Base-by-base conservation (phyloP, 345 rosid species). In the Geranium brycei region DNA sequence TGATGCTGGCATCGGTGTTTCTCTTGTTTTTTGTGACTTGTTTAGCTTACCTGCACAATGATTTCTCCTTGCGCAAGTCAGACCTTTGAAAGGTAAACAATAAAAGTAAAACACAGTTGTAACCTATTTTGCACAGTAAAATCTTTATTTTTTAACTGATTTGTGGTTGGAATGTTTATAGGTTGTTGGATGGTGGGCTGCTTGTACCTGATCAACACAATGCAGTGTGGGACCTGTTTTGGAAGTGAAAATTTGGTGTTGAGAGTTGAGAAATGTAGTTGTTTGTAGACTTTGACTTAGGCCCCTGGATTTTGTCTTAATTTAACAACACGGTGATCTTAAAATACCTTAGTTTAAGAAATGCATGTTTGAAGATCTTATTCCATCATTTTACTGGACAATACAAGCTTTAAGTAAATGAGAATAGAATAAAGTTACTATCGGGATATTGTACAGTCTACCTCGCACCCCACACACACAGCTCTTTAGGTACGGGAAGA, bases 21-120 rank as follows among this genome's bases (percentile, higher is more conserved):
- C 88, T 91, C 95, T 77, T 85, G 19, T 76, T 91, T 68, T 87
- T 91, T 67, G 64, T 85, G 83, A 75, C 97, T 38, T 81, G 80
- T 47, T 77, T 88, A 47, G 92, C 91, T 3, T 95, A 91, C 76
- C 85, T 88, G 55, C 93, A 84, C 81, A 64, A 79, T 0, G 97
- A 95, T 82, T 87, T 88, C 68, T 87, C 86, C 53, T 76, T 91
- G 62, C 77, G 74, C 74, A 87, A 84, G 71, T 75, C 77, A 7
- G 30, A 15, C 40, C 28, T 63, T 58, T 47, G 4, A 19, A 56
- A 56, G 64, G 51, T 62, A 38, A 31, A 58, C 40, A n/a, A n/a
- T n/a, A n/a, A n/a, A n/a, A n/a, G n/a, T 51, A 60, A 65, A 53
- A 41, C 62, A 19, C 58, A 23, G 31, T 4, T 56, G 67, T 60